phyloP scores from a whole-genome alignment of 140 eudicot species.

The Ambrosia hybrid region DNA sequence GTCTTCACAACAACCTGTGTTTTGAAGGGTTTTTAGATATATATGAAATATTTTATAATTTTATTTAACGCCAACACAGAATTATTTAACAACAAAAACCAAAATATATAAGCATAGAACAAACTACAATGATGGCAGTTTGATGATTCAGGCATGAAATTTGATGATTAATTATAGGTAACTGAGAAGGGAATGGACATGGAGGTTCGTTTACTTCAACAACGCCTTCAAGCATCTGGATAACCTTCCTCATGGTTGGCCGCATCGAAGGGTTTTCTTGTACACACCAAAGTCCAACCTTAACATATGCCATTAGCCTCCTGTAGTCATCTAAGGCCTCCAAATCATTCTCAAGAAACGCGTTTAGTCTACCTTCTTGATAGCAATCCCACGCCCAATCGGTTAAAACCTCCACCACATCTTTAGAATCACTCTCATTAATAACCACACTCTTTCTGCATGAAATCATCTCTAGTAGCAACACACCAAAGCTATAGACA shows the following conservation, averaged over 20 bases:
- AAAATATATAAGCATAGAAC: neutral
- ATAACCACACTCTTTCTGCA: slow-evolving; percentile 1
- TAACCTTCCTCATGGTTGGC: neutral
- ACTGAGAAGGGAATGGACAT: slow-evolving; percentile 2
- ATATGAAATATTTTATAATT: neutral
- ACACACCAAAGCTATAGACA: slow-evolving; percentile 9
- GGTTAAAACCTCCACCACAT: neutral
- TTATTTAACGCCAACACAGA: neutral
- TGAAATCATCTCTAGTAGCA: slow-evolving; percentile 13
- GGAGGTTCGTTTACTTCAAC: neutral
- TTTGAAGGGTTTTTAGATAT: neutral
- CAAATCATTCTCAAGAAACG: slow-evolving; percentile 6
- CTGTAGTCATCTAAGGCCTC: slow-evolving; percentile 5
- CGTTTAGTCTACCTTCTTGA: neutral
- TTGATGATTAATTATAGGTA: slow-evolving; percentile 1
- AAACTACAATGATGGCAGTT: neutral
- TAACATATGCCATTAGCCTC: neutral
- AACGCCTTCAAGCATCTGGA: slow-evolving; percentile 8
- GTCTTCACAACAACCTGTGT: slow-evolving; percentile 93
- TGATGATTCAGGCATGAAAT: too few species aligned
- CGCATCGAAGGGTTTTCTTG: slow-evolving; percentile 3
- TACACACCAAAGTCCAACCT: slow-evolving; percentile 14
- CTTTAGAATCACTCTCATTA: neutral
- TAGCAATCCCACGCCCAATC: slow-evolving; percentile 2
- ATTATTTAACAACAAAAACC: neutral